Evolutionary conservation across 345 rosid species (phyloP), one percentile per base, ranked within the genome.

Genomic region (Acer negundo): DNA sequence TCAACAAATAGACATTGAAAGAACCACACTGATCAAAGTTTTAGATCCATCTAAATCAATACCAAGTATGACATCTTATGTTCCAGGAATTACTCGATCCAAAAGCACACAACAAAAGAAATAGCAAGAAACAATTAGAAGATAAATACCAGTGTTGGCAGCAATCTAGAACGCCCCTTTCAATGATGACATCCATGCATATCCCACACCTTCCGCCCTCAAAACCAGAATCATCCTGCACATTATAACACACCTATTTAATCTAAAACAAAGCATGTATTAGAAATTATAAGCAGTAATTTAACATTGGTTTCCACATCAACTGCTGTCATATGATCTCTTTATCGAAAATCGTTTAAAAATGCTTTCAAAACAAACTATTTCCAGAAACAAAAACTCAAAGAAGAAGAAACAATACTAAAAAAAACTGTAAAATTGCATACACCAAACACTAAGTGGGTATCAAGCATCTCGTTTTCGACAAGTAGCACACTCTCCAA

Each of bases 161-260:
- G 80, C 97, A 96, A 87, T 96, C 99, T 75, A 94, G 91, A 82
- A 96, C 88, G 8, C 99, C 99, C 78, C 99, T 84, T 82, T 96
- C 99, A 65, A 94, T 72, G n/a, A 94, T 80, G n/a, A 92, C 76
- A 83, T 96, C 98, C 99, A 94, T 96, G 83, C 99, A 96, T 77
- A 96, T 91, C 83, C 99, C 99, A 84, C 99, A 96, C 79, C 93
- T 89, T 74, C 91, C 98, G 13, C 94, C 97, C 79, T 90, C 98
- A 69, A 85, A 70, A 73, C 74, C 78, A 63, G 80, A 73, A 87
- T 79, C 44, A 67, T 89, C 97, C 98, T 96, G 90, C 78, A 68
- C 5, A 81, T 63, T 46, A 47, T 2, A 11, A 77, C 75, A 13
- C 3, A 46, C 31, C 44, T 44, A 46, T 10, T 22, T 23, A 42